Evolutionary conservation across 169 alveolate species (phyloP), one percentile per base, ranked within the genome.

Genomic region (Babesia ovis): DNA sequence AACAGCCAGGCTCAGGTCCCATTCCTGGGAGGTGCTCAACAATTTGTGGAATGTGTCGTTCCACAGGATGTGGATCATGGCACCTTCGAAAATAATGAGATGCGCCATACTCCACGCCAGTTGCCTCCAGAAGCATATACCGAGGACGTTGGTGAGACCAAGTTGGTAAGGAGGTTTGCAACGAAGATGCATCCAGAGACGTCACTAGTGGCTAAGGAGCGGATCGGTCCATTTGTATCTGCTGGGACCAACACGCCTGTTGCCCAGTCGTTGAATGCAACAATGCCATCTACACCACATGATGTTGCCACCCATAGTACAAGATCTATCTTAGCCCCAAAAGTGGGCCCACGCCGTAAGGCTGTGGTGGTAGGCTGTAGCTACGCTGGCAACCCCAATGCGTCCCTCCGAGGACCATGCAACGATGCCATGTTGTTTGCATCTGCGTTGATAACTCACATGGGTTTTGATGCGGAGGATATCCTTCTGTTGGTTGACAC

Each of bases 321-420:
- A 16, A 39, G 66, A 2, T 16, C 43, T 4, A 32, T 16, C 23
- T 27, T 16, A 5, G 20, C 20, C 34, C 42, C 29, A 46, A 29
- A 48, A 62, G 23, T 31, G 16, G 83, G 83, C 18, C 72, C 72
- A 5, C 34, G 62, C 35, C 42, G 69, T 3, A 91, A 88, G 74
- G 97, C 97, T 14, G 96, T 93, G 18, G 91, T 94, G 32, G 90
- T 94, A 56, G 97, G 97, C 35, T 90, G 93, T 62, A 91, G 83
- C 66, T 93, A 94, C 82, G 46, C 70, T 51, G 92, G 85, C 25
- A 54, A 68, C 72, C 83, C 84, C 42, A 89, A 81, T 20, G 85
- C 79, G 50, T 60, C 74, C 41, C 81, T 94, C 14, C 84, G 94
- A 46, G 97, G 97, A 32, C 70, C 93, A 37, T 94, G 90, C 58